Evolutionary conservation across 2,329 filamentous ascomycete species (phyloP), one percentile per base, ranked within the genome.

Genomic region (Phialocephala subalpina): DNA sequence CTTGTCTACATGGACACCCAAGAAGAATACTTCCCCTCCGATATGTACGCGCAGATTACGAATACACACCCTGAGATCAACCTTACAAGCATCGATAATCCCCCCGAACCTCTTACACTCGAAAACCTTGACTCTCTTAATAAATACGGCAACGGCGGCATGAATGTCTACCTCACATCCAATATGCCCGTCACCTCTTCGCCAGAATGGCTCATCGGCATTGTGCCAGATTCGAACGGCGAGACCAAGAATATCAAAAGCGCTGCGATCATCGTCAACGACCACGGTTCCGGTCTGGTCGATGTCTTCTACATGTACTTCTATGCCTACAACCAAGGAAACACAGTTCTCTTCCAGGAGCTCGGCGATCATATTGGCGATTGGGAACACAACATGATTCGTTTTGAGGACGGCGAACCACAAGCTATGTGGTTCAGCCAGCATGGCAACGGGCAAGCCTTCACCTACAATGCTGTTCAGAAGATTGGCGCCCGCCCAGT

Each of bases 331-430:
- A 76, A 77, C 20, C 73, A 70, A 62, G 76, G 75, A 27, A 77
- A 76, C 53, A 75, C 63, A 1, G 74, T 77, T 1, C 60, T 77
- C 2, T 67, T 64, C 22, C 67, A 71, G n/a, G 75, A 77, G 55
- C 66, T 77, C 2, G 76, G 75, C 2, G 72, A 77, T 73, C 89
- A 91, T 74, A 84, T 91, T 35, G 89, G 88, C 9, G 87, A 89
- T 73, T 89, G 86, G 87, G 88, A 90, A 73, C 87, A 90, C 75
- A 88, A 85, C 62, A 89, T 90, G 87, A 80, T 92, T 36, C 87
- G 89, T 12, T 92, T 92, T 76, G 60, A 79, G 18, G 80, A 88
- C 62, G 85, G 85, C 11, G 68, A 72, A 1, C 89, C 89, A 0
- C 76, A 82, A 67, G 79, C 82, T 0, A 75, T 91, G 14, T 91